Base-by-base conservation (phyloP, 2,329 filamentous ascomycete species). In the Ascocoryne sarcoides region DNA sequence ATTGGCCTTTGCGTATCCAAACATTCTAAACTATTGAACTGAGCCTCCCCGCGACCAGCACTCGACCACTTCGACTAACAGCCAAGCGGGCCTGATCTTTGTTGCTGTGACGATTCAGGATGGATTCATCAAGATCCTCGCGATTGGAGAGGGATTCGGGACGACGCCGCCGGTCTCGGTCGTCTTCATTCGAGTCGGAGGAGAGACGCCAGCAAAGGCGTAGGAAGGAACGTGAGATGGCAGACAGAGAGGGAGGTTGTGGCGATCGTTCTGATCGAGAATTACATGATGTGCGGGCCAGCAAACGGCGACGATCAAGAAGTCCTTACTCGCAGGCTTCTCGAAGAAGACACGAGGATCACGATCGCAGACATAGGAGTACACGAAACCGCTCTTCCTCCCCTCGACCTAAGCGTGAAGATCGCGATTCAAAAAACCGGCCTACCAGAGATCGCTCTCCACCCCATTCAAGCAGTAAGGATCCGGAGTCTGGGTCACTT, bases 291-390 rank as follows among this genome's bases (percentile, higher is more conserved):
- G 50, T 49, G 10, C 45, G 46, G 28, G 46, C 49, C 10, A 42
- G 44, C 37, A 49, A 53, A 33, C 56, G 53, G 18, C 49, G 51
- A 37, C 46, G 55, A 39, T 58, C 56, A 20, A 51, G 51, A 14
- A 59, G 58, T 43, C 56, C 57, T 21, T 32, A 30, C 30, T 31
- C 46, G 19, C 40, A 46, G 15, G 43, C 45, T 5, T 51, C 54
- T 35, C 42, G 40, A 9, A 32, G 47, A 35, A 40, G 45, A 34
- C 32, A 50, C 12, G 45, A 53, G 16, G 52, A 54, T 7, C 23
- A 26, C 23, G 12, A 12, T 12, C 12, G 7, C 23, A 7, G 23
- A 26, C 23, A 7, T 7, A 12, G 20, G 18, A 36, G 8, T 12
- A 36, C 5, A 4, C 31, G 31, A 32, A 14, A 14, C 31, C 2